Conservation (phyloP, 192 early-diverging fungal genomes). For the Phycomyces blakesleeanus region DNA sequence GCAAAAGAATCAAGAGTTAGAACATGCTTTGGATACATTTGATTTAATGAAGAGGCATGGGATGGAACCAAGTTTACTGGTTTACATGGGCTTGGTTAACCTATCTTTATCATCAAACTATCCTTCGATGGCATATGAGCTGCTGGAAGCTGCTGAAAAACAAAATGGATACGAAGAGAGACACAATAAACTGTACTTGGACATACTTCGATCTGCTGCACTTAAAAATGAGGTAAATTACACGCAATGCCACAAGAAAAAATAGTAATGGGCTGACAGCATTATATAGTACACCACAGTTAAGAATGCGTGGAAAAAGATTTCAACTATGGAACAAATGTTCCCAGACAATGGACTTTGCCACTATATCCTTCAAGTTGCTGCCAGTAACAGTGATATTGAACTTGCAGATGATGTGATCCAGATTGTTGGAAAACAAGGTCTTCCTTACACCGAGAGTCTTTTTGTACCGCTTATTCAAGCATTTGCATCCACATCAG, state of each 20-base stretch:
- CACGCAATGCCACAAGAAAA: too few species aligned
- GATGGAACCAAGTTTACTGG: slow-evolving; percentile 23
- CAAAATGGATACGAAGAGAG: slow-evolving; percentile 21
- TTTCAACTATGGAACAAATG: slow-evolving; percentile 18
- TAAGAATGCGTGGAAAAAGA: slow-evolving; percentile 42
- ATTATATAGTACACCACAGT: slow-evolving; percentile 35
- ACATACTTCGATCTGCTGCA: slow-evolving; percentile 36
- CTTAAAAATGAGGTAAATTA: slow-evolving; percentile 37
- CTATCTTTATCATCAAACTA: slow-evolving; percentile 33
- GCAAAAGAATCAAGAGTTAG: slow-evolving; percentile 40
- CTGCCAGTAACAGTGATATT: slow-evolving; percentile 35
- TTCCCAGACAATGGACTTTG: slow-evolving; percentile 49
- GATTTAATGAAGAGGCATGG: slow-evolving; percentile 37
- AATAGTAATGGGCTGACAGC: not conserved
- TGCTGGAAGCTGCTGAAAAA: slow-evolving; percentile 38
- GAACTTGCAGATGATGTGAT: slow-evolving; percentile 39
- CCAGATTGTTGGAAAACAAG: slow-evolving; percentile 29
- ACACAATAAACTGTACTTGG: slow-evolving; percentile 26
- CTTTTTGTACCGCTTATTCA: slow-evolving; percentile 59
- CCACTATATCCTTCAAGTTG: slow-evolving; percentile 37
- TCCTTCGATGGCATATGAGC: slow-evolving; percentile 30
- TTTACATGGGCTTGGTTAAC: slow-evolving; percentile 29
- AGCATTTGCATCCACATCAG: slow-evolving; percentile 43
- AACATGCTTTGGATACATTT: slow-evolving; percentile 44
- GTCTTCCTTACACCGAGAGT: slow-evolving; percentile 40